Conservation (phyloP, 148 eudicot species). For the Vaccinium vitisidaea region DNA sequence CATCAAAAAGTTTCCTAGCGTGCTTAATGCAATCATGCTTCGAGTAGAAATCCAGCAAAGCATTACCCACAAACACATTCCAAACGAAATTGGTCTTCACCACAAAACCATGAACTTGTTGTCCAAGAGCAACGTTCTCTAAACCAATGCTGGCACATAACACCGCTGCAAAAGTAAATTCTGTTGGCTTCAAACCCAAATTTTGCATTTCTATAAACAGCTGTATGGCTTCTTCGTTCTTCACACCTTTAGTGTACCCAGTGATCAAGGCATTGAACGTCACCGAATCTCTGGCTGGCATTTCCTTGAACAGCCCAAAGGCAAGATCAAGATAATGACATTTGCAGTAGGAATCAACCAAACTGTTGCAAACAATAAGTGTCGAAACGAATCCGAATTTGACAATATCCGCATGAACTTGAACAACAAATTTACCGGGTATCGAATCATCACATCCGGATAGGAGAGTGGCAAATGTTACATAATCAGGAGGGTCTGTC, state of each 20-base stretch:
- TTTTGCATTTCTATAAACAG: slow-evolving; percentile 58
- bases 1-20: slow-evolving; percentile 46
- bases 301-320: slow-evolving; percentile 41
- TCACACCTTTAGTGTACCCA: slow-evolving; percentile 51
- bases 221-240: slow-evolving; percentile 39
- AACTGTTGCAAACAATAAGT: slow-evolving; percentile 53
- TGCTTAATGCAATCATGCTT: slow-evolving; percentile 44
- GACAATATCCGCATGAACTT: slow-evolving; percentile 61
- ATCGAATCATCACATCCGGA: slow-evolving; percentile 51
- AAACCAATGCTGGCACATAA: slow-evolving; percentile 52
- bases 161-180: slow-evolving; percentile 78
- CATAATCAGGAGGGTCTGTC: slow-evolving; percentile 56
- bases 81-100: slow-evolving; percentile 47
- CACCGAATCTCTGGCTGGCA: slow-evolving; percentile 54
- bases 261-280: slow-evolving; percentile 68
- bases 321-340: slow-evolving; percentile 49
- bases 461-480: slow-evolving; percentile 65
- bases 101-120: slow-evolving; percentile 57
- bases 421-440: slow-evolving; percentile 32
- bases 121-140: slow-evolving; percentile 46
- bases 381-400: slow-evolving; percentile 46
- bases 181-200: slow-evolving; percentile 59
- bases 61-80: slow-evolving; percentile 65
- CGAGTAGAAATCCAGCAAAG: slow-evolving; percentile 68
- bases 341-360: slow-evolving; percentile 78